Evolutionary conservation across 2,329 filamentous ascomycete species (phyloP), one percentile per base, ranked within the genome.

Genomic region (Xylariaceae sp.): DNA sequence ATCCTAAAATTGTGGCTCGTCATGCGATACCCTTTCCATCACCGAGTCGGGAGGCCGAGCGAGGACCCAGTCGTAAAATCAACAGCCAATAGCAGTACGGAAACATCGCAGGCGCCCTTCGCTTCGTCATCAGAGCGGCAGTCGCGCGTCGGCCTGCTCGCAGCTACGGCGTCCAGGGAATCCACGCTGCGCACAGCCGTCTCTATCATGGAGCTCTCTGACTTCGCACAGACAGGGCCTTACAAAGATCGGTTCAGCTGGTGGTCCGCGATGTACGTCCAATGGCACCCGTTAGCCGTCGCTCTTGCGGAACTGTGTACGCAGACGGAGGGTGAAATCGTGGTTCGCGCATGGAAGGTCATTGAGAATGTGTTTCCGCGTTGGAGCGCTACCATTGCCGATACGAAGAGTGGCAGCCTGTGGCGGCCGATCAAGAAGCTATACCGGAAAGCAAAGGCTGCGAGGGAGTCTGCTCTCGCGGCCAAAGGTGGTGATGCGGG

Each of bases 391-490:
- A 59, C 63, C 42, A 70, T 79, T 40, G 76, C 76, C 3, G 76
- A 80, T 49, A 67, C 68, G 5, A 66, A 67, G 39, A 66, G 49
- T 21, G 77, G 76, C 1, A 69, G 71, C 42, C 65, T 80, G 6
- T 80, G 77, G 76, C 64, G 70, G 32, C 77, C 77, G 2, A 70
- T 80, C 22, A 71, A 70, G 54, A 79, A 77, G 56, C 60, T 80
- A 4, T 64, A 75, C 48, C 71, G 68, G 49, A 75, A 73, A 56
- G 77, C 77, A 0, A 69, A 62, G 53, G 65, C 64, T 3, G 71
- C 66, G 6, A 61, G 68, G 33, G 55, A 59, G 3, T 61, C 63
- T 42, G 61, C 62, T 4, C 45, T 66, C 20, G 37, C 19, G 22
- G 36, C 16, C 27, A 40, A 6, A 16, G 27, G 3, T 44, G 40